Base-by-base conservation (phyloP, 2,329 filamentous ascomycete genomes). In the Penicillium palitans region DNA sequence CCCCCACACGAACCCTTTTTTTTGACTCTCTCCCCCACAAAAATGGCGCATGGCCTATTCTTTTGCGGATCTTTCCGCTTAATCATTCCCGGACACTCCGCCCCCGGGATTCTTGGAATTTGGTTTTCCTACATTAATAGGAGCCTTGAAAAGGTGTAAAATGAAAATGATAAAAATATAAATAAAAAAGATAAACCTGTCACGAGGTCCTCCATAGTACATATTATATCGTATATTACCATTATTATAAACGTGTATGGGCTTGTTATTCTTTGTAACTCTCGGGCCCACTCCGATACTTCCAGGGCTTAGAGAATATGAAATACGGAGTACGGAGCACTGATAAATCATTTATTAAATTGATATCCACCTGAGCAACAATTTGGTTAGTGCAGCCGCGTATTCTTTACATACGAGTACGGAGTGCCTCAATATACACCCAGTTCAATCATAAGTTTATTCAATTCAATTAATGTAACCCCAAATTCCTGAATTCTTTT, bases 1-100 rank as follows among this genome's bases (percentile, higher is more conserved):
- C 60, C 66, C 66, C 66, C 66, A 68, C 63, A 68, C 63, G 59
- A 67, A 64, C 61, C 61, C 61, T 60, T 61, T 55, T 57, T 27
- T 42, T 49, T 47, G 35, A 12, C 5, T 31, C n/a, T 65, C 64
- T 65, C 64, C 66, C 66, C 66, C 66, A 68, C 66, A 68, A 68
- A 67, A 66, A 66, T 66, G 63, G 64, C 66, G 64, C 65, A 64
- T 63, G 61, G 62, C 40, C 57, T 55, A 52, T 25, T 55, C 59
- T 45, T 57, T 24, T 55, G 60, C 59, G 65, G 64, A 65, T 61
- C 57, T 55, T 54, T 57, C 63, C 60, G 63, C 57, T 53, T 31
- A 54, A 29, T 42, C 45, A 45, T 44, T 58, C 44, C 45, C 45
- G 45, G 19, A 7, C 29, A 37, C 53, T 59, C 57, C 49, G 61